Evolutionary conservation across 2,329 filamentous ascomycete species (phyloP), one percentile per base, ranked within the genome.

Genomic region (Dactylonectria macrodidyma): DNA sequence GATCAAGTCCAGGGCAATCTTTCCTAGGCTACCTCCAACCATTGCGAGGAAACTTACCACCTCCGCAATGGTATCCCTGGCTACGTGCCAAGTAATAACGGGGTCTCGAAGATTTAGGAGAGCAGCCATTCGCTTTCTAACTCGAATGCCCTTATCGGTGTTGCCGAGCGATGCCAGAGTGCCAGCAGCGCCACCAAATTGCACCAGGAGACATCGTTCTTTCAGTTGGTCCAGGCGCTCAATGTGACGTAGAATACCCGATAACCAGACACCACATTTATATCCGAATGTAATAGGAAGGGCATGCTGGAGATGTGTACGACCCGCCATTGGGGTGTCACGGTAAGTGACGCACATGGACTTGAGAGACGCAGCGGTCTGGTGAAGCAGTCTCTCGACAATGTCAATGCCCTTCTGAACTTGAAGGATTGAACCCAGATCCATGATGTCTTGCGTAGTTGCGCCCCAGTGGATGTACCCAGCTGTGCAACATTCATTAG

Each of bases 401-500:
- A 88, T 82, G 3, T 77, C 76, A 12, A 89, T 75, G 0, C 86
- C 87, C 14, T 81, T 70, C 57, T 86, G 84, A 77, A 88, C 87
- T 70, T 89, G 87, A 16, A 89, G 73, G 9, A 88, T 79, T 22
- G 84, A 86, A 1, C 86, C 87, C 2, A 84, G 77, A 71, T 89
- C 87, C 87, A 89, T 89, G 65, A 89, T 88, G 70, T 89, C 87
- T 69, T 89, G 87, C 0, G 87, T 89, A 0, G 87, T 89, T 2
- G 87, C 86, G 9, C 87, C 87, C 87, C 87, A 89, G 74, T 89
- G 87, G 19, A 89, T 84, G 72, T 87, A 89, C 7, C 71, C 73
- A 41, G 72, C 75, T 57, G 12, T 19, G 4, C 33, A 12, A 5
- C 26, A 12, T 33, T 22, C 30, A 47, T 68, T 33, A 71, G 57